Base-by-base conservation (phyloP, 2,329 filamentous ascomycete species). In the Pseudopyrenochaeta lycopersici region DNA sequence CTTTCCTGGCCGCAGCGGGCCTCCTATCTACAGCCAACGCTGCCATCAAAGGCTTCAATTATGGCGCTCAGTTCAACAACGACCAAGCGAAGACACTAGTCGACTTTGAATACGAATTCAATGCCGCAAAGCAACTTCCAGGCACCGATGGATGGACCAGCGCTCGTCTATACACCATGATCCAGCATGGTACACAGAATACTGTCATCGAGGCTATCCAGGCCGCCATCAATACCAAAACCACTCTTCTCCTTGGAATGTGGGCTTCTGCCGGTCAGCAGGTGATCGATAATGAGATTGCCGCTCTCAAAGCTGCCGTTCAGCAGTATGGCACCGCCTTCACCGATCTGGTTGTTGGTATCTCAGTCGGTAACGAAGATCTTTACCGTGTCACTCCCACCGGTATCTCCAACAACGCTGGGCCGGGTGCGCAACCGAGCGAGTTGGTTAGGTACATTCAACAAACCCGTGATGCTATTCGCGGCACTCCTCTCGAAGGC, bases 291-390 rank as follows among this genome's bases (percentile, higher is more conserved):
- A 90, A 91, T 72, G 92, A 97, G 78, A 78, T 96, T 42, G 73
- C 81, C 2, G 91, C 92, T 12, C 82, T 97, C 43, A 84, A 85
- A 73, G 77, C 81, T 38, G 90, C 91, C 62, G 89, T 93, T 61
- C 62, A 76, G 43, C 81, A 86, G 68, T 92, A 92, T 73, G 91
- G 90, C 52, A 76, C 79, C 9, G 78, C 82, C 42, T 87, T 96
- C 66, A 83, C 83, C 33, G 79, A 82, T 50, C 80, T 90, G 15
- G 86, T 96, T 38, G 88, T 87, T 51, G 92, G 91, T 74, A 94
- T 96, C 77, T 93, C 91, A 0, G 86, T 96, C 47, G 92, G 92
- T 58, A 90, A 85, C 62, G 92, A 97, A 82, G 92, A 97, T 74
- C 83, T 81, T 18, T 82, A 82, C 69, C 66, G 77, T 59, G 79